phyloP scores from a whole-genome alignment of 352 stramenopile species.

The Globisporangium uncinulatum region DNA sequence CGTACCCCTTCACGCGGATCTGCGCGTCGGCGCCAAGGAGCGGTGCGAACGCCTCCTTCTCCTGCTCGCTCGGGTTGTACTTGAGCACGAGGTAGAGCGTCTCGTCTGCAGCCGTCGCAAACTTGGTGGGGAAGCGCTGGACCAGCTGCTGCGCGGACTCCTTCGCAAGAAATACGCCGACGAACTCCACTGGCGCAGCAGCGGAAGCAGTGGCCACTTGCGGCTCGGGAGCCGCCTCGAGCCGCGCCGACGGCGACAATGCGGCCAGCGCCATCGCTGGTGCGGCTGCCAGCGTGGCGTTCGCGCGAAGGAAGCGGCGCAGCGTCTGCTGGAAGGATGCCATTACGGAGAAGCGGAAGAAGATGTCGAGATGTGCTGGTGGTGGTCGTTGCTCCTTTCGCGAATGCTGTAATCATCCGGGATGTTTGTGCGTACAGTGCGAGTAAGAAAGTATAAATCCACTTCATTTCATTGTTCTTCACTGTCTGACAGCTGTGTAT shows the following conservation, averaged over 20 bases:
- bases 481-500: too few relatives aligned
- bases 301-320: slow-evolving; percentile 14
- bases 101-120: slow-evolving; percentile 19
- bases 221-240: slow-evolving; percentile 16
- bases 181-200: slow-evolving; percentile 45
- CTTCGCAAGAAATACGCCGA: slow-evolving; percentile 72
- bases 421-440: too few relatives aligned
- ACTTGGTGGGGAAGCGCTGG: slow-evolving; percentile 54
- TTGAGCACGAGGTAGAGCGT: slow-evolving; percentile 71
- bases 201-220: neutral
- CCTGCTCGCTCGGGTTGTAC: slow-evolving; percentile 61
- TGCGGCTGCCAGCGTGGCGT: slow-evolving; percentile 7
- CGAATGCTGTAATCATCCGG: too few relatives aligned
- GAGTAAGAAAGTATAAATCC: too few relatives aligned
- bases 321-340: slow-evolving; percentile 12
- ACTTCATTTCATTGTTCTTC: too few relatives aligned
- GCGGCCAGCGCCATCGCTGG: slow-evolving; percentile 15
- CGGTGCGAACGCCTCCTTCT: slow-evolving; percentile 70
- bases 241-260: slow-evolving; percentile 14
- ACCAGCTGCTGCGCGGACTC: slow-evolving; percentile 41
- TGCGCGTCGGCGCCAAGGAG: slow-evolving; percentile 51
- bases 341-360: slow-evolving; percentile 1
- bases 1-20: slow-evolving; percentile 61
- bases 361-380: too few relatives aligned
- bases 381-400: too few relatives aligned